Evolutionary conservation across 2,329 filamentous ascomycete genomes (phyloP).

Genomic region (Neopestalotiopsis sp.): DNA sequence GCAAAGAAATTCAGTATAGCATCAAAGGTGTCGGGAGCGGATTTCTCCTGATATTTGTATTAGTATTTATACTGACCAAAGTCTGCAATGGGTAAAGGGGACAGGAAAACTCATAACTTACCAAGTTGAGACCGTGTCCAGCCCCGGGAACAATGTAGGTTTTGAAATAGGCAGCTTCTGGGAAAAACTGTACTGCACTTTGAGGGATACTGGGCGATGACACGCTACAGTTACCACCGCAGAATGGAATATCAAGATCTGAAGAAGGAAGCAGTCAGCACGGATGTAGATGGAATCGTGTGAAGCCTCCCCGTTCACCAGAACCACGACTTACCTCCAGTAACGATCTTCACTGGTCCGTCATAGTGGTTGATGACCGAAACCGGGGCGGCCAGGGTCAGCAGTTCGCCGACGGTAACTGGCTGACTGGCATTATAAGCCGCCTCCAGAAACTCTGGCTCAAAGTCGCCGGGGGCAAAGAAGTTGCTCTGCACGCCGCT

Average conservation of each 20-base stretch:
- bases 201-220: slow-evolving; percentile 47
- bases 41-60: not conserved
- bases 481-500: slow-evolving; percentile 58
- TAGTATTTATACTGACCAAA: not conserved
- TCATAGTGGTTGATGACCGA: slow-evolving; percentile 42
- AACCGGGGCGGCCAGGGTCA: slow-evolving; percentile 55
- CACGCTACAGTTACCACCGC: slow-evolving; percentile 63
- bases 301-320: too few relatives aligned
- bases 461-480: slow-evolving; percentile 58
- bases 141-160: slow-evolving; percentile 59
- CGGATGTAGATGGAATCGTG: not conserved
- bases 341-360: slow-evolving; percentile 63
- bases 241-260: slow-evolving; percentile 60
- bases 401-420: slow-evolving; percentile 60
- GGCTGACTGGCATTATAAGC: slow-evolving; percentile 57
- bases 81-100: not conserved
- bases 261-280: not conserved
- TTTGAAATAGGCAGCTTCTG: slow-evolving; percentile 53
- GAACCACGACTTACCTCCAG: slow-evolving; percentile 47
- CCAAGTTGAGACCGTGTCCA: slow-evolving; percentile 56
- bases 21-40: too few relatives aligned
- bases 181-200: slow-evolving; percentile 46
- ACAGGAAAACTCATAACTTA: slow-evolving; percentile 16
- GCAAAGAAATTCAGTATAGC: too few relatives aligned
- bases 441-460: slow-evolving; percentile 53